Evolutionary conservation across 2,329 filamentous ascomycete genomes (phyloP), one percentile per base, ranked within the genome.

Genomic region (Cladophialophora carrionii): DNA sequence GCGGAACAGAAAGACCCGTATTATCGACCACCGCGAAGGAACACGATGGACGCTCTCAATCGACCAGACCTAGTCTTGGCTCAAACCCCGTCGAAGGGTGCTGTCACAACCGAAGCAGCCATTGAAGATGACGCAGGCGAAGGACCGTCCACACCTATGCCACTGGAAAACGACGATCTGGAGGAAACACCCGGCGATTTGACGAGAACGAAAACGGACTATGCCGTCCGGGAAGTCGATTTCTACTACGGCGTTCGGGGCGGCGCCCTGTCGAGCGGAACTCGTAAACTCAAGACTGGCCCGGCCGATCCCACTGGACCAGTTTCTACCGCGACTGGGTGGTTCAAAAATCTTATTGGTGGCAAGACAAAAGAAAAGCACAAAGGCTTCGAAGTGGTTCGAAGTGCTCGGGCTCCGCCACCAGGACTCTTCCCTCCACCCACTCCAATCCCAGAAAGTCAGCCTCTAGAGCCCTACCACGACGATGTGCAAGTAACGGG

Each of bases 231-330:
- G 62, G 95, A 99, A 77, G 92, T 96, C 0, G 95, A 99, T 76
- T 96, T 96, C 73, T 98, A 98, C 78, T 98, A 99, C 73, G 90
- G 92, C 9, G 90, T 96, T 20, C 87, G 95, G 37, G 95, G 95
- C 0, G 91, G 92, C 22, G 92, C 94, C 0, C 80, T 98, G 12
- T 93, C 92, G 1, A 90, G 92, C 66, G 90, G 90, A 0, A 92
- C 90, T 22, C 85, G 95, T 57, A 94, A 91, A 74, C 82, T 97
- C 57, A 94, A 95, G 73, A 99, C 95, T 4, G 95, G 95, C 0
- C 95, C 95, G 2, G 92, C 93, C 8, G 94, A 99, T 79, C 95
- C 95, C 0, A 96, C 93, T 43, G 91, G 93, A 0, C 92, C 93
- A 0, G 90, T 96, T 22, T 90, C 92, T 1, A 94, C 91, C 7